A percentile compares a stretch with the other conserved stretches of the same genome.
Evolutionary conservation across 2,329 filamentous ascomycete genomes (phyloP).

Genomic region (Ophiostoma australiae): DNA sequence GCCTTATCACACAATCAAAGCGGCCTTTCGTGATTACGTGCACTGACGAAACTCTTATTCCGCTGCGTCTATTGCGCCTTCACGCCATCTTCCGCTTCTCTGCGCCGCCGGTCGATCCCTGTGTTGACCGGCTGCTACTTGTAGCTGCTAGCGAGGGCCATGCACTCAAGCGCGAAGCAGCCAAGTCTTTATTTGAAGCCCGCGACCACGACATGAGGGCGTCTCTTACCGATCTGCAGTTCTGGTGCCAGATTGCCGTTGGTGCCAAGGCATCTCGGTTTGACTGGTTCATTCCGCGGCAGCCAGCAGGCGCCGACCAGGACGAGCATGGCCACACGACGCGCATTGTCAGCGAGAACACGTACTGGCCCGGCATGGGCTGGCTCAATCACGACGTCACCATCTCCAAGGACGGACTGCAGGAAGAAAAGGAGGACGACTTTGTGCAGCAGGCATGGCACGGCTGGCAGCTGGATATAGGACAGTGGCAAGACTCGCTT

Average conservation of each 20-base stretch:
- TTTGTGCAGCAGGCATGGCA: conserved; percentile 60
- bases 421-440: conserved; percentile 50
- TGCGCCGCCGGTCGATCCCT: conserved; percentile 59
- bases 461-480: conserved; percentile 61
- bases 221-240: conserved; percentile 77
- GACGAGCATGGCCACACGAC: conserved; percentile 63
- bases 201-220: conserved; percentile 71
- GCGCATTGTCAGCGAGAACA: conserved; percentile 74
- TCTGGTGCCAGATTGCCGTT: conserved; percentile 95
- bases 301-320: conserved; percentile 65
- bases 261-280: conserved; percentile 84
- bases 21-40: conserved; percentile 93
- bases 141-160: conserved; percentile 88
- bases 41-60: conserved; percentile 81
- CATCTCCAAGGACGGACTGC: conserved; percentile 28
- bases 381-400: conserved; percentile 61
- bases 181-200: conserved; percentile 64
- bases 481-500: conserved; percentile 49
- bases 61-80: conserved; percentile 66
- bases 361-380: conserved; percentile 75
- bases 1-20: conserved; percentile 76
- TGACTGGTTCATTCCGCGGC: conserved; percentile 80
- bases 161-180: conserved; percentile 60
- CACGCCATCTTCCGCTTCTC: conserved; percentile 79
- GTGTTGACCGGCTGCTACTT: conserved; percentile 74